phyloP scores from a whole-genome alignment of 2,329 filamentous ascomycete species.

The Raffaelea ambrosiae region DNA sequence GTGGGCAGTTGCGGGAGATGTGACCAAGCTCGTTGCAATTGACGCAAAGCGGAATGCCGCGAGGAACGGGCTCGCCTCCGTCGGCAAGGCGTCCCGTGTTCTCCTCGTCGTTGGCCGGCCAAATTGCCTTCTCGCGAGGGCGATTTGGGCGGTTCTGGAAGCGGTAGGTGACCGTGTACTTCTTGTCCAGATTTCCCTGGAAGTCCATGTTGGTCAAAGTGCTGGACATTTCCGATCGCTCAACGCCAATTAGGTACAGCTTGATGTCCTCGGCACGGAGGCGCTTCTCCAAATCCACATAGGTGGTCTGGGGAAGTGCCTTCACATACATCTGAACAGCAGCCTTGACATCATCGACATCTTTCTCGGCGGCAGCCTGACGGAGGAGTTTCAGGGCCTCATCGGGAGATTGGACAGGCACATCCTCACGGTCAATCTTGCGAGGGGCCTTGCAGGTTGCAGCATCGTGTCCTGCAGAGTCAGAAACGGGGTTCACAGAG shows the following conservation, averaged over 20 bases:
- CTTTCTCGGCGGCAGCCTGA: constrained; percentile 41
- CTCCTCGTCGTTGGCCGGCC: constrained; percentile 50
- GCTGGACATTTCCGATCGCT: constrained; percentile 41
- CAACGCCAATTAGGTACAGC: constrained; percentile 54
- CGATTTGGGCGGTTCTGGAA: constrained; percentile 49
- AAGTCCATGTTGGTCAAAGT: constrained; percentile 65
- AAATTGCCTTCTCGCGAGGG: constrained; percentile 49
- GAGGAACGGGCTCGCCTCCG: constrained; percentile 55
- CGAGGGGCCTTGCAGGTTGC: constrained; percentile 51
- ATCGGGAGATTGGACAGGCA: constrained; percentile 42
- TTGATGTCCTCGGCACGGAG: constrained; percentile 46
- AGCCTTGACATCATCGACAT: constrained; percentile 56
- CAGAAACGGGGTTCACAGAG: neutral
- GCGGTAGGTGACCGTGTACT: constrained; percentile 56
- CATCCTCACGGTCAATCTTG: constrained; percentile 43
- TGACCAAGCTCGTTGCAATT: constrained; percentile 62
- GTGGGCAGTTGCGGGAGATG: constrained; percentile 46
- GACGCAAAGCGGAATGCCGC: constrained; percentile 49
- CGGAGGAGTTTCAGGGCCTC: constrained; percentile 50
- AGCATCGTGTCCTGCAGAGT: constrained; percentile 41
- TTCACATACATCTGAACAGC: constrained; percentile 54
- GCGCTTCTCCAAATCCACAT: constrained; percentile 50
- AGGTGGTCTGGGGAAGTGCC: constrained; percentile 46
- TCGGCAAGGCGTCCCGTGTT: constrained; percentile 57
- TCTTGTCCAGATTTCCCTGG: constrained; percentile 58